Evolutionary conservation across 208 protist species (phyloP).

Genomic region (Trypanosoma theileri): DNA sequence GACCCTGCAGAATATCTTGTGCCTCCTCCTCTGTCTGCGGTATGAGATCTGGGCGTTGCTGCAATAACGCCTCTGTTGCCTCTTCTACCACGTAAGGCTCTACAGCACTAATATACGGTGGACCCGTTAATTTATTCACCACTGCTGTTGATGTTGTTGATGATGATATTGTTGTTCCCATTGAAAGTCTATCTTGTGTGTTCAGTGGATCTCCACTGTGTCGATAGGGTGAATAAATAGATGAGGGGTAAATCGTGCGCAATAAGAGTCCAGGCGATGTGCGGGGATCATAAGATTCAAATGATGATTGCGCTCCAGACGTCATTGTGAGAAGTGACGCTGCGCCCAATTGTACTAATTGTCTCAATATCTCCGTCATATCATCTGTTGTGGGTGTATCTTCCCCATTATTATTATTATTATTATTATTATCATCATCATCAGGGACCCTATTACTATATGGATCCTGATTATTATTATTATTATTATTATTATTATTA

Average conservation of each 20-base stretch:
- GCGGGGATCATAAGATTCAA: conserved; percentile 49
- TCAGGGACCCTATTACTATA: background rate
- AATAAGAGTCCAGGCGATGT: conserved; percentile 49
- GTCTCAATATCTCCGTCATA: conserved; percentile 48
- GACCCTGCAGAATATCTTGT: conserved; percentile 21
- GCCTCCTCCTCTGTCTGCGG: conserved; percentile 30
- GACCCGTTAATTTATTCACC: background rate
- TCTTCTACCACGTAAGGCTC: conserved; percentile 34
- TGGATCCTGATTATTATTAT: background rate
- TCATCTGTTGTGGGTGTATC: background rate
- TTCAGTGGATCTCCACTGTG: conserved; percentile 49
- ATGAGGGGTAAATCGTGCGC: conserved; percentile 57
- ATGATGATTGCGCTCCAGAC: conserved; percentile 19
- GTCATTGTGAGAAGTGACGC: conserved; percentile 58
- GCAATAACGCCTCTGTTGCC: conserved; percentile 5
- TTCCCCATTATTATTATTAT: background rate
- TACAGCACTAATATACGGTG: conserved; percentile 32
- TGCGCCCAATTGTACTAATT: conserved; percentile 68
- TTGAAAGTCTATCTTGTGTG: background rate
- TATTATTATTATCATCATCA: background rate
- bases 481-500: conserved; percentile 1
- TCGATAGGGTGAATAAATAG: conserved; percentile 74
- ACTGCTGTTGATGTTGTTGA: background rate
- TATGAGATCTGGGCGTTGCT: conserved; percentile 21
- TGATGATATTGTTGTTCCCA: background rate